phyloP scores from a whole-genome alignment of 495 filamentous ascomycete species.

The Penicillium angulare region DNA sequence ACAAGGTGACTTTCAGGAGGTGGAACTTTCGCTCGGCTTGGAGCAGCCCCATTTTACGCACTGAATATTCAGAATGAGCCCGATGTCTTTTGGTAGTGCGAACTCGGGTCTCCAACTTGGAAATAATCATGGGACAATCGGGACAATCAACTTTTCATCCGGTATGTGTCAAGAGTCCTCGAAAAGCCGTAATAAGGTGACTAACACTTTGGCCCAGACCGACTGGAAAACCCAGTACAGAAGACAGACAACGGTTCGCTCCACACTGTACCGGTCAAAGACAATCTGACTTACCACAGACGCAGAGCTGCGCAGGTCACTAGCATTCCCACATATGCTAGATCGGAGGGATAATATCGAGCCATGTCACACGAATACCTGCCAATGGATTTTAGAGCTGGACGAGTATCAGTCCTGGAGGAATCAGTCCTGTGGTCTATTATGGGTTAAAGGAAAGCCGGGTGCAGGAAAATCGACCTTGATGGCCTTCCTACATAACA shows the following conservation, averaged over 20 bases:
- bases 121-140: constrained; percentile 4
- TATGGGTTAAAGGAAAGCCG: constrained; percentile 52
- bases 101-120: constrained; percentile 1
- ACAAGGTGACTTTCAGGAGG: not conserved
- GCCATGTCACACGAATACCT: constrained; percentile 29
- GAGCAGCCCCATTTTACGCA: not conserved
- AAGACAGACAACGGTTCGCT: constrained; percentile 7
- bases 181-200: not conserved
- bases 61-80: constrained; percentile 1
- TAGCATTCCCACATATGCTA: constrained; percentile 14
- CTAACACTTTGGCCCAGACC: constrained; percentile 4
- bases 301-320: constrained; percentile 6
- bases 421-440: constrained; percentile 18
- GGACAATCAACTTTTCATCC: constrained; percentile 3
- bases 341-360: constrained; percentile 15
- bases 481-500: constrained; percentile 21
- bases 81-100: constrained; percentile 1
- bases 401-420: constrained; percentile 34
- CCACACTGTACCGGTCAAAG: not conserved
- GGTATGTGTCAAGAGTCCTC: not conserved
- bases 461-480: constrained; percentile 52
- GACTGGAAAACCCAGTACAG: constrained; percentile 2
- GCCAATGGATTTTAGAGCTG: constrained; percentile 36
- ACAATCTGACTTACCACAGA: not conserved
- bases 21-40: not conserved